A percentile compares a stretch with the other conserved stretches of the same genome.
Conservation (phyloP, 345 rosid species). For the Euphorbia pulcherrima region DNA sequence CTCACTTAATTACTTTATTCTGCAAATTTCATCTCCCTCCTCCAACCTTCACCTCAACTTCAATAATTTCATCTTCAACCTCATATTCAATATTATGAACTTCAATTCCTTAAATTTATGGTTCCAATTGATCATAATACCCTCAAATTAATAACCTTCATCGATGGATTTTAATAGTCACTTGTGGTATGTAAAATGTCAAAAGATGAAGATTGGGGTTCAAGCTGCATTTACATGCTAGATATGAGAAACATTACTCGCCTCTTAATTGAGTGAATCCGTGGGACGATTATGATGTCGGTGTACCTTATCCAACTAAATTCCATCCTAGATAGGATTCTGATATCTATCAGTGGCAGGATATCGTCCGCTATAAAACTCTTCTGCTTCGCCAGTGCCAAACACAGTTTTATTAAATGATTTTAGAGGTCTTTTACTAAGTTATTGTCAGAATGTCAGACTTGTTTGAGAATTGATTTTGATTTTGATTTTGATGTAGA, state of each 20-base stretch:
- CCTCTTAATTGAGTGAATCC: conserved; percentile 86
- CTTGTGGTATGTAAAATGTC: no score
- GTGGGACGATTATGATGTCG: conserved; percentile 95
- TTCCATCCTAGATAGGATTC: conserved; percentile 82
- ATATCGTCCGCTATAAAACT: conserved; percentile 57
- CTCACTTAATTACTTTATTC: no score
- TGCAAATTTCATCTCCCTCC: no score
- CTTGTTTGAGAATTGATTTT: no score
- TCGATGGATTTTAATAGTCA: no score
- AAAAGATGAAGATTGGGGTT: conserved; percentile 77
- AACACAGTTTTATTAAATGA: conserved; percentile 61
- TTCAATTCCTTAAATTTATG: no score
- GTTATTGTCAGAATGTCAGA: conserved; percentile 50
- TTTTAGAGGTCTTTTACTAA: conserved; percentile 58
- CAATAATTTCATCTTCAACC: no score
- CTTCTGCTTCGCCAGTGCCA: conserved; percentile 87
- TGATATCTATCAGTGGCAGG: conserved; percentile 73
- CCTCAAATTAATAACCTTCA: no score
- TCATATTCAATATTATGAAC: no score
- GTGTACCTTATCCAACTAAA: conserved; percentile 91
- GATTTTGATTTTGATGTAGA: no score
- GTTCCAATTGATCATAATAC: no score
- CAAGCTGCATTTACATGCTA: conserved; percentile 65
- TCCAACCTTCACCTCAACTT: no score
- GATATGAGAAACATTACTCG: conserved; percentile 92